These are phyloP conservation scores for Trichoderma lentiforme DNA, from an alignment of 2,329 filamentous ascomycete genomes.

Conservation along the genomic window DNA sequence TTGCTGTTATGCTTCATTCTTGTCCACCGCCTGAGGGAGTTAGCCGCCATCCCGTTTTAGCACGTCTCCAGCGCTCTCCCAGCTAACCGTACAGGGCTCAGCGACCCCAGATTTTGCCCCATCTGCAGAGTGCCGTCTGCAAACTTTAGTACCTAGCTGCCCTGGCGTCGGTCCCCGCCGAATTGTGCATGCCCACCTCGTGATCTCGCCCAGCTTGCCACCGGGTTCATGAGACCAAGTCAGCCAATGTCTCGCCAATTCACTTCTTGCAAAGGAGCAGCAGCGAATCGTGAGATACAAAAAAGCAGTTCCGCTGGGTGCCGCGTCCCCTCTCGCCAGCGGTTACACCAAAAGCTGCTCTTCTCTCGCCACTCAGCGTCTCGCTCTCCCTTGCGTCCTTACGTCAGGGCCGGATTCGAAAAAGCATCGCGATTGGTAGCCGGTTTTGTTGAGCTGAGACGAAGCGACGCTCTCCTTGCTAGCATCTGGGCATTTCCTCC, in stretches of 20 bases:
- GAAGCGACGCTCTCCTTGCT: neutral
- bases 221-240: slow-evolving; percentile 12
- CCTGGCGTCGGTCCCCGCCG: slow-evolving; percentile 3
- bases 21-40: neutral
- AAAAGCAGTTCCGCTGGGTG: neutral
- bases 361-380: neutral
- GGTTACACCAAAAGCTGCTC: neutral
- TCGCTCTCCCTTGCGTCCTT: neutral
- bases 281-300: neutral
- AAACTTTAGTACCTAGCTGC: neutral
- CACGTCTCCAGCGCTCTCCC: neutral
- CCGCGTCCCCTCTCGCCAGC: neutral
- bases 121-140: neutral
- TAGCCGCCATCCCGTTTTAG: neutral
- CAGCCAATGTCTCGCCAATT: neutral
- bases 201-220: slow-evolving; percentile 13
- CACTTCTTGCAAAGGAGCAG: neutral
- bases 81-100: neutral
- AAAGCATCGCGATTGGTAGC: neutral
- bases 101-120: slow-evolving; percentile 16
- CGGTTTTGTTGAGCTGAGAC: neutral
- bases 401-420: neutral
- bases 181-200: slow-evolving; percentile 15
- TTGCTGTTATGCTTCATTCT: neutral
- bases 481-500: neutral